phyloP scores from a whole-genome alignment of 2,329 filamentous ascomycete genomes.

The Emmonsiellopsis sp. region DNA sequence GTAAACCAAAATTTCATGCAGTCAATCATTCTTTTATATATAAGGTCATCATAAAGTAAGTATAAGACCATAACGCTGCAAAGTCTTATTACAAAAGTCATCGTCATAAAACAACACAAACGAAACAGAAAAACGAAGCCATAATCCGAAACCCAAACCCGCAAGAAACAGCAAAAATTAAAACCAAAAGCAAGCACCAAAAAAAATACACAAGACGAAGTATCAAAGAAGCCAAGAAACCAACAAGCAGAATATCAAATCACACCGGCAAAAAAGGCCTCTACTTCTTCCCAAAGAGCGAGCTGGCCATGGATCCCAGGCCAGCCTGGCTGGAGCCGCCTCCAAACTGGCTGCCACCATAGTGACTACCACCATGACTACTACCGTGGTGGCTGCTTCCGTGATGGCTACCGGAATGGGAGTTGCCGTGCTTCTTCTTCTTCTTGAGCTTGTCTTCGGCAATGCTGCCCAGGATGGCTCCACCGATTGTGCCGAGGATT shows the following conservation, averaged over 20 bases:
- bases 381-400: constrained; percentile 16
- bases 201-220: no score
- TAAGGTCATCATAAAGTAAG: no score
- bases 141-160: no score
- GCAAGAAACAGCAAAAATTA: no score
- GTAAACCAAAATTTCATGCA: no score
- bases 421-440: constrained; percentile 27
- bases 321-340: background rate
- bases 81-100: no score
- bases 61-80: no score
- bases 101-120: no score
- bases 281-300: constrained; percentile 6
- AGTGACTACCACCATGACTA: constrained; percentile 9
- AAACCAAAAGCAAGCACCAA: no score
- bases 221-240: background rate
- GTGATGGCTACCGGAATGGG: constrained; percentile 18
- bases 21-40: no score
- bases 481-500: constrained; percentile 38
- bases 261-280: background rate
- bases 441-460: constrained; percentile 38
- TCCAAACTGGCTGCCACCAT: constrained; percentile 1
- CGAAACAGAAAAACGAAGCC: no score
- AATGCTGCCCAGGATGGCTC: constrained; percentile 37
- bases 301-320: background rate
- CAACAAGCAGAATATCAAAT: background rate